Base-by-base conservation (phyloP, 805 yeast genomes). In the Lipomyces chichibuensis region DNA sequence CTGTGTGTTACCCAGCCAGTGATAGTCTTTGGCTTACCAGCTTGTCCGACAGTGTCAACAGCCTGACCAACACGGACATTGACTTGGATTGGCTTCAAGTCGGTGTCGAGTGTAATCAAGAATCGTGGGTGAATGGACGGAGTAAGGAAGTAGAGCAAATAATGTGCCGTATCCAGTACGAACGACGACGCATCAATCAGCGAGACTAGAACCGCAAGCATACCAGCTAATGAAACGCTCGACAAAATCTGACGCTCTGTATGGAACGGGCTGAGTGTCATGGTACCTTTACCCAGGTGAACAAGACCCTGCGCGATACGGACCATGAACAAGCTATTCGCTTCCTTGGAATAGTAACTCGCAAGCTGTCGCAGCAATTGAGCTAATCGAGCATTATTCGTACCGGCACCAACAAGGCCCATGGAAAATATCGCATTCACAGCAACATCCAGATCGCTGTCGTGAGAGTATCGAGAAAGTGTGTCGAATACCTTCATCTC, bases 1-100 rank as follows among this genome's bases (percentile, higher is more conserved):
- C 95, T 90, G 76, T 95, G 99, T 1, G 99, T 95, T 25, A 95
- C 98, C 99, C 99, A 95, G 49, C 99, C 99, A 3, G 99, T 95
- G 59, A 95, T 95, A 13, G 98, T 93, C 83, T 95, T 95, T 59
- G 99, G 99, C 74, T 91, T 92, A 81, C 99, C 99, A 0, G 98
- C 99, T 79, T 94, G 98, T 43, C 99, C 99, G 69, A 95, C 98
- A 52, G 93, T 92, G 77, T 95, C 99, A 35, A 95, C 98, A 6
- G 99, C 98, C 80, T 94, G 98, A 70, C 99, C 99, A 37, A 95
- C 98, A 76, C 99, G 86, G 9, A 95, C 99, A 72, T 92, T 94
- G 9, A 95, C 98, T 82, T 94, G 94, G 69, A 95, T 81, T 49
- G 97, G 97, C 73, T 92, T 87, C 78, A 94, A 85, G 35, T 89